Evolutionary conservation across 2,329 filamentous ascomycete species (phyloP).

Genomic region (Xylaria sp.): DNA sequence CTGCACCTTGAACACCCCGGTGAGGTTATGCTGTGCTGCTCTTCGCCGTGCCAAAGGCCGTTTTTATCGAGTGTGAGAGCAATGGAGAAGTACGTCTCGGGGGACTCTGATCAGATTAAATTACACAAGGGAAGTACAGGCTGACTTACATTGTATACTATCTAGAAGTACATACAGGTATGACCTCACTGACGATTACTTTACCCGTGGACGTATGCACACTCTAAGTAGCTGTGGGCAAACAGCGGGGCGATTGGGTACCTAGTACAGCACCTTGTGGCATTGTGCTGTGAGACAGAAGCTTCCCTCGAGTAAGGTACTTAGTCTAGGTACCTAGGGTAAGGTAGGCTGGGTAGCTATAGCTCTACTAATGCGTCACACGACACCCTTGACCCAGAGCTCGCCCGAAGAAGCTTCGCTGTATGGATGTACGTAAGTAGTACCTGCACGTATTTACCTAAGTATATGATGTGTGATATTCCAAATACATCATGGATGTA

Average conservation of each 20-base stretch:
- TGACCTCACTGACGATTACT: no score
- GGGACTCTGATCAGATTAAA: no score
- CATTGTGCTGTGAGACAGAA: slow-evolving; percentile 15
- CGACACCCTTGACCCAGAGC: slow-evolving; percentile 17
- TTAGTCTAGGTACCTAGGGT: neutral
- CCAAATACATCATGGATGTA: no score
- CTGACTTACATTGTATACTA: no score
- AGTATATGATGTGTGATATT: slow-evolving; percentile 13
- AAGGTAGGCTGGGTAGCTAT: no score
- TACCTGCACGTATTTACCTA: neutral
- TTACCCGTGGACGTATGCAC: no score
- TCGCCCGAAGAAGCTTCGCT: slow-evolving; percentile 23
- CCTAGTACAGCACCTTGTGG: no score
- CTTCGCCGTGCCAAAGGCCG: no score
- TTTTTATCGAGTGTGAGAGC: no score
- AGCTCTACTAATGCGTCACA: slow-evolving; percentile 25
- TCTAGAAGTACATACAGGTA: no score
- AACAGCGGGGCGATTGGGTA: slow-evolving; percentile 4
- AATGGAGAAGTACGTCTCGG: no score
- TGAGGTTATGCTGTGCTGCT: slow-evolving; percentile 26
- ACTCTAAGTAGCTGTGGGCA: neutral
- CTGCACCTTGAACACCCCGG: slow-evolving; percentile 18
- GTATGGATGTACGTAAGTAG: slow-evolving; percentile 8
- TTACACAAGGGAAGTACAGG: no score
- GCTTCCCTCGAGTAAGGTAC: slow-evolving; percentile 4